These are phyloP conservation scores for Chaetothyriales sp. DNA, from an alignment of 2,329 filamentous ascomycete species.

Conservation along the genomic window DNA sequence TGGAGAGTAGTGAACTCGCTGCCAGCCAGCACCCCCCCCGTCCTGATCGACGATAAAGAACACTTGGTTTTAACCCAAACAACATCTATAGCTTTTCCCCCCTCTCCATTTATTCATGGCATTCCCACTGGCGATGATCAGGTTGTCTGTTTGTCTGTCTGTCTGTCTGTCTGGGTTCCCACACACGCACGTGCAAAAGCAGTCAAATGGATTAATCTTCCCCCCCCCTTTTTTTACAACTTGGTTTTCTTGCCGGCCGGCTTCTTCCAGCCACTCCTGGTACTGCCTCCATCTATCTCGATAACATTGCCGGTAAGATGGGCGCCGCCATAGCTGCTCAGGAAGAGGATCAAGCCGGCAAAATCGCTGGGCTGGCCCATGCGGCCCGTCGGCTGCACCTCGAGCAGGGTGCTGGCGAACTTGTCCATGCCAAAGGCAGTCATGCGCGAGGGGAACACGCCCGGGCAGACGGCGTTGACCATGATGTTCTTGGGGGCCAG, in stretches of 20 bases:
- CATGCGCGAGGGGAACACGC: conserved; percentile 41
- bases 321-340: conserved; percentile 27
- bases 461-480: conserved; percentile 32
- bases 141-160: no score
- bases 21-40: no score
- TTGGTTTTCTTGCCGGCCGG: not conserved
- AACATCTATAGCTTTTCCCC: no score
- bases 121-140: no score
- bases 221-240: not conserved
- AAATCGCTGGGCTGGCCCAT: conserved; percentile 37
- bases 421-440: conserved; percentile 40
- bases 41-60: no score
- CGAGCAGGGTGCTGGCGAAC: conserved; percentile 35
- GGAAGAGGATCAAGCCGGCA: conserved; percentile 33
- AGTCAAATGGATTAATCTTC: not conserved
- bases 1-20: no score
- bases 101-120: no score
- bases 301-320: conserved; percentile 34
- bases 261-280: conserved; percentile 28
- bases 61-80: no score
- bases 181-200: no score
- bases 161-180: no score
- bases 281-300: conserved; percentile 36
- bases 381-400: conserved; percentile 33
- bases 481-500: conserved; percentile 40